Evolutionary conservation across 2,329 filamentous ascomycete species (phyloP).

Genomic region (Ophiostoma ulmi): DNA sequence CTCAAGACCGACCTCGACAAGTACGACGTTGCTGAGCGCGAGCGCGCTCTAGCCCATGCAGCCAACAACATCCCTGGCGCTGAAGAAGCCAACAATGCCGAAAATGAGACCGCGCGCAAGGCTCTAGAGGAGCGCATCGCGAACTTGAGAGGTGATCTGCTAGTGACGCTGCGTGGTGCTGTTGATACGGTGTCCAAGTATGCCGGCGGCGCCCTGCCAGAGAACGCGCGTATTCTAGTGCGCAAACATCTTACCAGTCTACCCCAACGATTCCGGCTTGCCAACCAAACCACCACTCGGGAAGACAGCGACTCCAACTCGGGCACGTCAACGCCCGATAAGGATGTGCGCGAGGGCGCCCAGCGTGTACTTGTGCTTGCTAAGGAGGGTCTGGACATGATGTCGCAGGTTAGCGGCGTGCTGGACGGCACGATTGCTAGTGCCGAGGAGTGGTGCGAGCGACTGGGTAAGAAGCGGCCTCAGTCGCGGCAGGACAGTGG

Average conservation of each 20-base stretch:
- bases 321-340: slow-evolving; percentile 26
- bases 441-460: slow-evolving; percentile 86
- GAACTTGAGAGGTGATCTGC: slow-evolving; percentile 61
- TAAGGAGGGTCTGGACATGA: slow-evolving; percentile 88
- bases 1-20: slow-evolving; percentile 73
- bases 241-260: slow-evolving; percentile 77
- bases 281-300: slow-evolving; percentile 42
- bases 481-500: slow-evolving; percentile 10
- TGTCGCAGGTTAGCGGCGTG: slow-evolving; percentile 81
- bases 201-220: slow-evolving; percentile 82
- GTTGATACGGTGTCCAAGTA: slow-evolving; percentile 84
- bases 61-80: slow-evolving; percentile 26
- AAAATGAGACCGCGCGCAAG: slow-evolving; percentile 36
- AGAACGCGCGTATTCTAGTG: slow-evolving; percentile 80
- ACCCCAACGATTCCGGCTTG: slow-evolving; percentile 70
- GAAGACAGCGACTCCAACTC: background rate
- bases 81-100: background rate
- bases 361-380: slow-evolving; percentile 80
- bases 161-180: slow-evolving; percentile 74
- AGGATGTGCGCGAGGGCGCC: slow-evolving; percentile 52
- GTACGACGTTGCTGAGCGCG: slow-evolving; percentile 54
- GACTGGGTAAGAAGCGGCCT: slow-evolving; percentile 53
- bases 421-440: slow-evolving; percentile 84
- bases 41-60: slow-evolving; percentile 27
- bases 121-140: slow-evolving; percentile 61